Base-by-base conservation (phyloP, 192 early-diverging fungal genomes). In the Podila epigama region DNA sequence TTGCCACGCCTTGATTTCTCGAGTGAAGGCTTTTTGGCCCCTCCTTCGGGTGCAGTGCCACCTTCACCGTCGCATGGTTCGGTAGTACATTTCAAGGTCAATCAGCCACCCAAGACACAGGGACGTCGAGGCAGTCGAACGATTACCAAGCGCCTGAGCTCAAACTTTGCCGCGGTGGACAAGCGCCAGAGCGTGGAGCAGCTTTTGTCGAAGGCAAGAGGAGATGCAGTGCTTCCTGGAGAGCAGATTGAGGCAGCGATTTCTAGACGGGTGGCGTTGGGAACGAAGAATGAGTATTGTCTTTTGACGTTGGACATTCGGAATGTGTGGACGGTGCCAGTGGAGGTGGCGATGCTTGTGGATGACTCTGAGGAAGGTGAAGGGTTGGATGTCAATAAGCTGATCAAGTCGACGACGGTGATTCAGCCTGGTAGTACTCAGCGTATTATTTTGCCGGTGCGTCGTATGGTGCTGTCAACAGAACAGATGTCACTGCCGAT, bases 221-320 rank as follows among this genome's bases (percentile, higher is more conserved):
- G 73, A 0, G 73, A 77, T 59, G 73, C 73, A 12, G 27, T 64
- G 11, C 40, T 77, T 3, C 73, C 73, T 15, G 73, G 73, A 10
- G 73, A 77, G 32, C 73, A 77, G 32, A 77, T 77, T 3, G 73
- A 77, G 29, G 66, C 73, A 0, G 73, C 73, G 15, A 77, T 77
- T 51, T 77, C 73, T 3, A 59, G 73, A 10, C 59, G 73, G 10
- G 73, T 77, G 9, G 73, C 73, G 1, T 5, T 77, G n/a, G 73
- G 73, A 44, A 84, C 75, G 51, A 78, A 79, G 62, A 81, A 85
- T 51, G 89, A 93, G 32, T 92, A 89, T 50, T 95, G 89, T 81
- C 57, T 95, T 29, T 71, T 94, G 28, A 93, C 91, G 9, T 68
- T 95, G 82, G 93, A 95, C 83, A 70, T 95, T 28, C 70, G 86